Evolutionary conservation across 2,329 filamentous ascomycete genomes (phyloP).

Genomic region (Penicillium brevicompactum): DNA sequence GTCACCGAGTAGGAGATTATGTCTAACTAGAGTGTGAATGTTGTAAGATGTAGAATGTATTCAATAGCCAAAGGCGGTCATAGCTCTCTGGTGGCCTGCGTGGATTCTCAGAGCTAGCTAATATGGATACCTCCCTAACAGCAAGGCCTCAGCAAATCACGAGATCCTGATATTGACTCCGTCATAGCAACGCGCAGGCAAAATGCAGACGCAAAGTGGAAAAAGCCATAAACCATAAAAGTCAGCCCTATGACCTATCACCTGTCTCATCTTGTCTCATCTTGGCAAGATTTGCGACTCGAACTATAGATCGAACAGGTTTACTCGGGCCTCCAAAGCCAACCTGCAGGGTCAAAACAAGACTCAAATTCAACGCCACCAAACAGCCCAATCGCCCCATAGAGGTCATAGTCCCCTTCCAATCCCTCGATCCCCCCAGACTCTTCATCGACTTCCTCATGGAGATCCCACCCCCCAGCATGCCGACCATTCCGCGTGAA

Average conservation of each 20-base stretch:
- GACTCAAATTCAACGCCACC: constrained; percentile 64
- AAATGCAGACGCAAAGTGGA: too few species aligned
- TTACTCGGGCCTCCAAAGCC: constrained; percentile 44
- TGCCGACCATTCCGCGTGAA: constrained; percentile 60
- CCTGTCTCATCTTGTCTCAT: constrained; percentile 2
- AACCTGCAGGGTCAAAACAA: constrained; percentile 52
- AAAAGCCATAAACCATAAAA: neutral
- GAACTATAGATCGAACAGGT: neutral
- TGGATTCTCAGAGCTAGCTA: too few species aligned
- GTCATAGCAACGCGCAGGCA: too few species aligned
- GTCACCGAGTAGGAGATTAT: neutral
- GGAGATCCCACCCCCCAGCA: constrained; percentile 59
- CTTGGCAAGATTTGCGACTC: constrained; percentile 3
- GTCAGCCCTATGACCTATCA: constrained; percentile 13
- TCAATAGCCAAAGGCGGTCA: too few species aligned
- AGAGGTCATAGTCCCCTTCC: constrained; percentile 67
- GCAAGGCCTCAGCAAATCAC: neutral
- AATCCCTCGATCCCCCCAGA: constrained; percentile 65
- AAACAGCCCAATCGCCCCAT: constrained; percentile 63
- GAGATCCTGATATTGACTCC: neutral
- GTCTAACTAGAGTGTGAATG: neutral
- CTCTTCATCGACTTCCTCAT: constrained; percentile 60
- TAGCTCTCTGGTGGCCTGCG: too few species aligned
- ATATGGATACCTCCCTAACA: too few species aligned
- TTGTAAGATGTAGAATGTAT: neutral